Conservation (phyloP, 352 stramenopile genomes). For the Pythium apleroticum region DNA sequence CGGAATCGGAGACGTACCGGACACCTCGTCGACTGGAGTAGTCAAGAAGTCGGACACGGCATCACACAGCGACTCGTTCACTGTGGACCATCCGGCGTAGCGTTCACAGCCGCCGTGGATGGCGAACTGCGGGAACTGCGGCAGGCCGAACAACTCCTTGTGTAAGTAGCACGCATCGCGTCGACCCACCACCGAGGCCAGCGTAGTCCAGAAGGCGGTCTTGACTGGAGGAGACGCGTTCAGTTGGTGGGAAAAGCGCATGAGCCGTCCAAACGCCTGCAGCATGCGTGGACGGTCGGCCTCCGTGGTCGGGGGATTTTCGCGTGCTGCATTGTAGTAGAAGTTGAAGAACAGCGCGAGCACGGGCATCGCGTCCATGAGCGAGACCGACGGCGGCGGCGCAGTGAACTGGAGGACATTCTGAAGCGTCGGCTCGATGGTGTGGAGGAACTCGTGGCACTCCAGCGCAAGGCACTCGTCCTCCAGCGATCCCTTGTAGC, state of each 20-base stretch:
- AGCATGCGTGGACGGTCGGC: not conserved
- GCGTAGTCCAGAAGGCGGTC: slow-evolving; percentile 15
- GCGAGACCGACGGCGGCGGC: not conserved
- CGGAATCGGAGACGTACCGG: no score
- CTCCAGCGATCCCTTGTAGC: not conserved
- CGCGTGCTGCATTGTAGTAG: no score
- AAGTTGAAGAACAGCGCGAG: not conserved
- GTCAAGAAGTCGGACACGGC: slow-evolving; percentile 15
- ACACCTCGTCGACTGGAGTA: no score
- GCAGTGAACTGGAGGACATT: not conserved
- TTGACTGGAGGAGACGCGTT: slow-evolving; percentile 12
- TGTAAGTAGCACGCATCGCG: not conserved
- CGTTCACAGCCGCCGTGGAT: not conserved
- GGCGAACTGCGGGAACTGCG: slow-evolving; percentile 9
- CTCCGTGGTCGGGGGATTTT: not conserved
- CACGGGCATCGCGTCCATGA: not conserved
- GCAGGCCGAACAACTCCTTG: not conserved
- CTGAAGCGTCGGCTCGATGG: not conserved
- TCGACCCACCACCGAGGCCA: not conserved
- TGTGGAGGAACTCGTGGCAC: not conserved
- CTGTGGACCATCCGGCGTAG: not conserved
- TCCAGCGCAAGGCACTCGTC: not conserved
- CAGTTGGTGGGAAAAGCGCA: not conserved
- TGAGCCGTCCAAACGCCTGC: not conserved
- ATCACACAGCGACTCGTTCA: slow-evolving; percentile 3